Evolutionary conservation across 2,329 filamentous ascomycete species (phyloP), one percentile per base, ranked within the genome.

Genomic region (Ciborinia camelliae): DNA sequence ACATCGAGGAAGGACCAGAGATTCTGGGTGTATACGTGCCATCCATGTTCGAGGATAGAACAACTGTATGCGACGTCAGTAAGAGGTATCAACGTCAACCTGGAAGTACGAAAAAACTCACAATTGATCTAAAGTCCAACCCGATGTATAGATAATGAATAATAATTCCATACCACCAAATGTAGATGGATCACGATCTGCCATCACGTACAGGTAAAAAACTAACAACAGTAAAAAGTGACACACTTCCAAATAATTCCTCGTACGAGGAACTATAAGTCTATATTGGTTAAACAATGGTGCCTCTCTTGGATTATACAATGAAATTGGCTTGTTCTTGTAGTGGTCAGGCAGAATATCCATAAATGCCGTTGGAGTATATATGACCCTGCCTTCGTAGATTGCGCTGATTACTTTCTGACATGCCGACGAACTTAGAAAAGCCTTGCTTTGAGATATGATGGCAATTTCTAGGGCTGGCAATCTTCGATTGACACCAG

Each of bases 1-100:
- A 94, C 86, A 74, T 95, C 91, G 20, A 96, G 82, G 72, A 96
- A 95, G 0, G 90, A 92, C 91, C 91, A 96, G 4, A 96, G 79
- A 71, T 95, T 94, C 75, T 96, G 90, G 0, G 91, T 92, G 73
- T 95, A 93, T 1, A 95, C 91, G 65, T 86, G 85, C 90, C 90
- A 86, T 58, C 84, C 86, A 73, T 95, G 91, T 68, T 91, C 90
- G 20, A 91, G 76, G 35, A 92, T 88, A 0, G 90, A 91, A 1
- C 89, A 59, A 50, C 62, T 63, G 6, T 18, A 18, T 23, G n/a
- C 18, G 26, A 5, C 1, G 20, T 63, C 20, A 59, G 35, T 32
- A 41, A 30, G 1, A 15, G 18, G n/a, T 35, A n/a, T n/a, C 6
- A 10, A 9, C 23, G 23, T 26, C 4, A 14, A 58, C 2, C 23